Evolutionary conservation across 139 green algal species (phyloP).

Genomic region (Micromonas pusilla): DNA sequence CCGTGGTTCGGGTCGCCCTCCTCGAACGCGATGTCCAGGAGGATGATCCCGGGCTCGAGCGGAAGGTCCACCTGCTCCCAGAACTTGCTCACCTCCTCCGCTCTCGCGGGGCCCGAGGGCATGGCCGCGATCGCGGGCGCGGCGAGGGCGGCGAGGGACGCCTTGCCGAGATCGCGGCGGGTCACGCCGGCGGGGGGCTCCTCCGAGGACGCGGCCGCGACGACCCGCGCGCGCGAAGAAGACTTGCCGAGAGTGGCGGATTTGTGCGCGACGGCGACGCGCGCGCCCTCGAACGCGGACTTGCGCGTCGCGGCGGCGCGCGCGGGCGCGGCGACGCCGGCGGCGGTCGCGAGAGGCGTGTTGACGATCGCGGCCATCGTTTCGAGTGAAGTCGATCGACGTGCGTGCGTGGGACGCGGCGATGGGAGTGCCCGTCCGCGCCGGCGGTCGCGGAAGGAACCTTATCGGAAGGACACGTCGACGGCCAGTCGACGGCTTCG

Average conservation of each 20-base stretch:
- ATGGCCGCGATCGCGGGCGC: neutral
- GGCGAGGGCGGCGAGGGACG: neutral
- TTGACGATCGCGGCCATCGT: neutral
- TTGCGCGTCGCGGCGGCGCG: too few relatives aligned
- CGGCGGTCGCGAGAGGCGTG: too few relatives aligned
- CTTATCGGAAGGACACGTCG: too few relatives aligned
- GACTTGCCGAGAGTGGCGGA: too few relatives aligned
- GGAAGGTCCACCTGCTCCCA: conserved; percentile 70
- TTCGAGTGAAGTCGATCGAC: too few relatives aligned
- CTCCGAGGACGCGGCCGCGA: neutral
- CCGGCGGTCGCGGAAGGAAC: too few relatives aligned
- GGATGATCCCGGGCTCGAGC: conserved; percentile 80
- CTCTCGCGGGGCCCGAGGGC: neutral
- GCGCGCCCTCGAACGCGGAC: neutral
- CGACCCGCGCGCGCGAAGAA: neutral
- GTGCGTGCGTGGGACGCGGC: too few relatives aligned
- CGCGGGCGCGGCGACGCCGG: neutral
- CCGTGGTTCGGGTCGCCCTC: conserved; percentile 80
- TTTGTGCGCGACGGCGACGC: too few relatives aligned
- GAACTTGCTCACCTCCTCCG: conserved; percentile 10
- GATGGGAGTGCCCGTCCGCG: too few relatives aligned
- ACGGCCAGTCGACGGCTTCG: too few relatives aligned
- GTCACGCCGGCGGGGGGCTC: neutral
- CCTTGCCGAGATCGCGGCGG: neutral
- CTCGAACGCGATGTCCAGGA: conserved; percentile 93